Conservation (phyloP, 805 yeast genomes). For the Myxozyma melibiosi region DNA sequence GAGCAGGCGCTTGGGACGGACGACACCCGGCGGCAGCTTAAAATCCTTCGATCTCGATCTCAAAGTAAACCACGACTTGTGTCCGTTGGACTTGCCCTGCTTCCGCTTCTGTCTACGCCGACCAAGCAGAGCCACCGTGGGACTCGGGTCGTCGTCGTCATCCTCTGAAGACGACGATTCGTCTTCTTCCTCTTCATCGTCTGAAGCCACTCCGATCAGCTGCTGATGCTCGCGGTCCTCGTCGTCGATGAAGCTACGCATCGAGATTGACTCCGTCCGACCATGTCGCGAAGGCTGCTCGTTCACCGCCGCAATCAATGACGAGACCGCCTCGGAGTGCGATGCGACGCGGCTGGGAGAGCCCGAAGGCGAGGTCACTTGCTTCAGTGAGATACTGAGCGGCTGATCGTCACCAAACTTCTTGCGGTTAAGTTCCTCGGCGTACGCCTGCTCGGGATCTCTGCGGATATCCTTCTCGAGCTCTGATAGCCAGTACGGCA, state of each 20-base stretch:
- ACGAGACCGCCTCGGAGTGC: slow-evolving; percentile 8
- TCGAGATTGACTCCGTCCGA: slow-evolving; percentile 20
- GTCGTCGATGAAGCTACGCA: slow-evolving; percentile 26
- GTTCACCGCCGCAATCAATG: slow-evolving; percentile 15
- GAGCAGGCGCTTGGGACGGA: slow-evolving; percentile 73
- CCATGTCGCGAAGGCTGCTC: slow-evolving; percentile 35
- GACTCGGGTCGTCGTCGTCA: slow-evolving; percentile 38
- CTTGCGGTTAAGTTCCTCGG: slow-evolving; percentile 58
- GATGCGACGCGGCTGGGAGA: slow-evolving; percentile 5
- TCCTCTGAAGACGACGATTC: slow-evolving; percentile 43
- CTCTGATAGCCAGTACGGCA: slow-evolving; percentile 95
- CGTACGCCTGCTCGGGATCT: slow-evolving; percentile 77
- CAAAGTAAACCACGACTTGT: slow-evolving; percentile 26
- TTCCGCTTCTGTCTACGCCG: slow-evolving; percentile 10
- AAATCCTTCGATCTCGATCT: background rate
- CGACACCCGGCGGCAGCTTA: slow-evolving; percentile 81
- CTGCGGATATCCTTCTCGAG: slow-evolving; percentile 74
- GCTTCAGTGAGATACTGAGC: slow-evolving; percentile 12
- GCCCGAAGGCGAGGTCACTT: slow-evolving; percentile 5
- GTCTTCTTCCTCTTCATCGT: slow-evolving; percentile 40
- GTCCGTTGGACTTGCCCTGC: background rate
- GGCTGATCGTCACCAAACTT: slow-evolving; percentile 33
- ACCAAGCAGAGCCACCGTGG: slow-evolving; percentile 6
- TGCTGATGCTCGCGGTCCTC: slow-evolving; percentile 25
- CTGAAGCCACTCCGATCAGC: slow-evolving; percentile 18